Conservation (phyloP, 2,329 filamentous ascomycete genomes). For the Calonectria multiphialidica region DNA sequence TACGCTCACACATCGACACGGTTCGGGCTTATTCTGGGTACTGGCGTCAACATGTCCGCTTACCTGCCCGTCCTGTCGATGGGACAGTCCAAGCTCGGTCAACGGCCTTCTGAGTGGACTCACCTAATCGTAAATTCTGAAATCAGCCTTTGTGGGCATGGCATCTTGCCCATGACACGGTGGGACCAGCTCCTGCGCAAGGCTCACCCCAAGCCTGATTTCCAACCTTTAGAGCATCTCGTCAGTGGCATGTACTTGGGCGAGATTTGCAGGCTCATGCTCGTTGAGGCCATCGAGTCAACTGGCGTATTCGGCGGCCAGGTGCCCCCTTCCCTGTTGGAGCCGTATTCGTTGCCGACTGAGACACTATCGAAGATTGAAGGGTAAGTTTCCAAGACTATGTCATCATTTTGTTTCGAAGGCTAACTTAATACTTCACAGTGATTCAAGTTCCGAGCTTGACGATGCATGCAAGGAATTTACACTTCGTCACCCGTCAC, state of each 20-base stretch:
- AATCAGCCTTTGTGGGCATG: constrained; percentile 74
- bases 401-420: neutral
- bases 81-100: constrained; percentile 67
- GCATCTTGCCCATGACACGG: constrained; percentile 68
- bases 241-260: constrained; percentile 76
- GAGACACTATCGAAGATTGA: constrained; percentile 70
- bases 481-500: constrained; percentile 61
- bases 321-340: constrained; percentile 64
- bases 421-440: constrained; percentile 44
- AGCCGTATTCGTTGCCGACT: constrained; percentile 70
- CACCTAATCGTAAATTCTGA: constrained; percentile 78
- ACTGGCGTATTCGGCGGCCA: constrained; percentile 68
- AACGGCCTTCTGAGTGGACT: constrained; percentile 66
- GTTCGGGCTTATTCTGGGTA: constrained; percentile 75
- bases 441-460: constrained; percentile 59
- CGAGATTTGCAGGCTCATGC: constrained; percentile 70
- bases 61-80: constrained; percentile 72
- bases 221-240: constrained; percentile 73
- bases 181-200: constrained; percentile 70
- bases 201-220: constrained; percentile 67
- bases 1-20: constrained; percentile 70
- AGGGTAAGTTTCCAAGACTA: constrained; percentile 57
- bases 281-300: constrained; percentile 69
- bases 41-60: constrained; percentile 75
- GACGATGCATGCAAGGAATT: constrained; percentile 62